Evolutionary conservation across 179 eudicot genomes (phyloP), one percentile per base, ranked within the genome.

Genomic region (Actinidia arguta): DNA sequence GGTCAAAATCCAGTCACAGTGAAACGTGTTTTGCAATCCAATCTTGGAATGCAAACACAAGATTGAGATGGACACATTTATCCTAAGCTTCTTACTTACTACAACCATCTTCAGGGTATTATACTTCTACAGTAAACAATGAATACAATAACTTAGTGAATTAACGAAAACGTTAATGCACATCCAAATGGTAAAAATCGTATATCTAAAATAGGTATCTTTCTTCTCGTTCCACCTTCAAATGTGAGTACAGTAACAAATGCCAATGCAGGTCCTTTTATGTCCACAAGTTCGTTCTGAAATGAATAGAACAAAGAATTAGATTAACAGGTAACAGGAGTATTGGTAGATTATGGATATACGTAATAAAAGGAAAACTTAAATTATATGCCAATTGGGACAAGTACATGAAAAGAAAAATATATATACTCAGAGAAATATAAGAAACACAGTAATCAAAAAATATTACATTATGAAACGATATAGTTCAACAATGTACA

Each of bases 151-250:
- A 56, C 66, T n/a, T 31, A 62, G 22, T 78, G 11, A 54, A 58
- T 18, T 71, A 31, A 6, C 48, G 20, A 7, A 70, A 69, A 24
- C 4, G 18, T 39, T 4, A n/a, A n/a, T n/a, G n/a, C n/a, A n/a
- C n/a, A n/a, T n/a, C n/a, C 4, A 72, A 42, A 63, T 17, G 39
- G 59, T 31, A 14, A 77, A 50, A 31, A 18, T 56, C 79, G 36
- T 82, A 93, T 98, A 98, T 92, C 95, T 88, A 96, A 92, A 72
- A 93, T 96, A 0, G 98, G 99, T 75, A 93, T 91, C 82, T 95
- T 96, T 81, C 96, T 94, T 86, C 98, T 90, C 66, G 93, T 93
- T 80, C 94, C 99, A 64, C 99, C 99, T 91, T 96, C 99, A 93
- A 96, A 96, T 67, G 98, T 91, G 77, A 96, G 92, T 52, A 93